phyloP scores from a whole-genome alignment of 441 rosid species.

The Jatropha multifida region DNA sequence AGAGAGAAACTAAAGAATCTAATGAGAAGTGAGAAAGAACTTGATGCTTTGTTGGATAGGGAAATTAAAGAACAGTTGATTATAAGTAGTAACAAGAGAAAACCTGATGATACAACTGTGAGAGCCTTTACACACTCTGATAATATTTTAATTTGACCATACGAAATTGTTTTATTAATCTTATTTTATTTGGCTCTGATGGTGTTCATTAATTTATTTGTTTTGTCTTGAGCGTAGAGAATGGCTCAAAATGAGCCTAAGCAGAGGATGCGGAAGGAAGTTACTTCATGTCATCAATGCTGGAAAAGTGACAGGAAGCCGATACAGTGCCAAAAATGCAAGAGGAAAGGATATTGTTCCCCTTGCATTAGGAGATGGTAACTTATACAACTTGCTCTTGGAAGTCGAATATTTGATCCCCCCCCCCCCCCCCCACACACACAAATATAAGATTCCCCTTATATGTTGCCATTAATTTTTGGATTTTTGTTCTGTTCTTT shows the following conservation, averaged over 20 bases:
- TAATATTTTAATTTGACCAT: too few relatives aligned
- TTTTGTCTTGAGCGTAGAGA: not conserved
- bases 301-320: not conserved
- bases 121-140: not conserved
- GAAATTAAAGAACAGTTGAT: not conserved
- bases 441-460: too few relatives aligned
- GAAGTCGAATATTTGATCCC: not conserved
- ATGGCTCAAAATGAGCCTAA: not conserved
- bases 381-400: not conserved
- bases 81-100: not conserved
- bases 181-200: not conserved
- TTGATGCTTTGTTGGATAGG: not conserved
- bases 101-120: not conserved
- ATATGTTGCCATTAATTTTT: not conserved
- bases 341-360: not conserved
- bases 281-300: conserved; percentile 8
- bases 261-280: not conserved
- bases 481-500: not conserved
- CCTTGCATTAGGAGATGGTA: conserved; percentile 11
- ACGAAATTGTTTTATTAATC: not conserved
- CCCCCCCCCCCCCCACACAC: too few relatives aligned
- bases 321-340: conserved; percentile 2
- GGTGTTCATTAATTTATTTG: not conserved
- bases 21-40: not conserved
- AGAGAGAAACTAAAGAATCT: not conserved